These are phyloP conservation scores for Alternaria sp. DNA, from an alignment of 2,329 filamentous ascomycete species.

Conservation along the genomic window DNA sequence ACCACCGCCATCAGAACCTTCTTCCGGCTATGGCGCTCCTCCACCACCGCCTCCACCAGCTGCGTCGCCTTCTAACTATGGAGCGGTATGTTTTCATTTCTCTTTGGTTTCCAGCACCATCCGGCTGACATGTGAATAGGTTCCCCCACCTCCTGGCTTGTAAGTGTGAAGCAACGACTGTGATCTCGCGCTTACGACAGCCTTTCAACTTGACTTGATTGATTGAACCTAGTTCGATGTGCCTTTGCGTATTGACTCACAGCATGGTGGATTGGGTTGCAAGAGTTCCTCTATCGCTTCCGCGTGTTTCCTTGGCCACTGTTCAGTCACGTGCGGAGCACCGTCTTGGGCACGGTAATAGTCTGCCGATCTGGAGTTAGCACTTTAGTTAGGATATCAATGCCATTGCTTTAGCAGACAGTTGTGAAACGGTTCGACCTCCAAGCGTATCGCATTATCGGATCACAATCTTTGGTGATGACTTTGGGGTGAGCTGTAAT, in stretches of 20 bases:
- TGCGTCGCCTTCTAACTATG: slow-evolving; percentile 47
- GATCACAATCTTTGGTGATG: slow-evolving; percentile 7
- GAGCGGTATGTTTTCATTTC: slow-evolving; percentile 20
- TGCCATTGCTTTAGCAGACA: slow-evolving; percentile 14
- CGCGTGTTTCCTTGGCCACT: slow-evolving; percentile 8
- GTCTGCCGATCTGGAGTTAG: slow-evolving; percentile 8
- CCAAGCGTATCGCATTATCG: background rate
- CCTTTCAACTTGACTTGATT: slow-evolving; percentile 17
- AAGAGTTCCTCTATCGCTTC: slow-evolving; percentile 12
- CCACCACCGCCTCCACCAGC: slow-evolving; percentile 49
- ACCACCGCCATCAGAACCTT: slow-evolving; percentile 45
- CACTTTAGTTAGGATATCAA: slow-evolving; percentile 19
- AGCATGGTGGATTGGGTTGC: slow-evolving; percentile 7
- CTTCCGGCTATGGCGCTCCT: slow-evolving; percentile 37
- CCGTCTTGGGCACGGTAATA: slow-evolving; percentile 6
- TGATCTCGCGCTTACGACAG: slow-evolving; percentile 28
- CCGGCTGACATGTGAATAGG: slow-evolving; percentile 7
- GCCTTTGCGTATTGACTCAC: slow-evolving; percentile 10
- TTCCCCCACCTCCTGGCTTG: slow-evolving; percentile 48
- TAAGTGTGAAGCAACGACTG: slow-evolving; percentile 34
- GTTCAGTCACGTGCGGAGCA: background rate
- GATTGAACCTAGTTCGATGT: slow-evolving; percentile 19
- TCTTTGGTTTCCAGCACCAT: too few species aligned
- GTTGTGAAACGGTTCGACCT: background rate
- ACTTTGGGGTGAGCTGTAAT: slow-evolving; percentile 28